phyloP scores from a whole-genome alignment of 805 yeast genomes.

The Candida tallmaniae region DNA sequence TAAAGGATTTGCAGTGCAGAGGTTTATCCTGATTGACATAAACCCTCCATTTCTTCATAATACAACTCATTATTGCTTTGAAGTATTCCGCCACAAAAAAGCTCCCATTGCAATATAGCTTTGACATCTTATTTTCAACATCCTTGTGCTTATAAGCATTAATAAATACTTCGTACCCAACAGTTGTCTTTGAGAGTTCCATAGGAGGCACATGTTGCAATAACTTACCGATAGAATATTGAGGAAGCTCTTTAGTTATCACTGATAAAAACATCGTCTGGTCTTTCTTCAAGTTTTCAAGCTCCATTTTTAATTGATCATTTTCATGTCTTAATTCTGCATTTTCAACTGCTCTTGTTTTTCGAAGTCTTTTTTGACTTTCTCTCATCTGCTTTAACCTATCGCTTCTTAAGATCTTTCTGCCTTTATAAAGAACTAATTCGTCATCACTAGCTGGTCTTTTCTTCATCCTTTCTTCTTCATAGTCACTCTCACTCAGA shows the following conservation, averaged over 20 bases:
- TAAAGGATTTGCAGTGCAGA: slow-evolving; percentile 5
- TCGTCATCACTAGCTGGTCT: slow-evolving; percentile 3
- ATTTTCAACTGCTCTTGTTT: slow-evolving; percentile 2
- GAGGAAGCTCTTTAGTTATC: slow-evolving; percentile 2
- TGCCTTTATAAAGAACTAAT: slow-evolving; percentile 6
- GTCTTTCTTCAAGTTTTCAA: slow-evolving; percentile 1
- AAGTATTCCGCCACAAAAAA: slow-evolving; percentile 1
- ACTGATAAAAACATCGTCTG: slow-evolving; percentile 1
- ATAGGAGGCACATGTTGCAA: slow-evolving; percentile 5
- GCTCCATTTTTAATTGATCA: slow-evolving; percentile 2
- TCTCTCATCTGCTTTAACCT: slow-evolving; percentile 8
- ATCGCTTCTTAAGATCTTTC: slow-evolving; percentile 6
- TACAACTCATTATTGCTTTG: background rate
- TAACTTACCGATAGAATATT: slow-evolving; percentile 3
- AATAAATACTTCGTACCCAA: slow-evolving; percentile 1
- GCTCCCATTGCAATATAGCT: background rate
- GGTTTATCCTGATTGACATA: background rate
- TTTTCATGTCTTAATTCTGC: slow-evolving; percentile 1
- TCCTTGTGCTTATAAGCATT: slow-evolving; percentile 2
- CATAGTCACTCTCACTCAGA: too few relatives aligned
- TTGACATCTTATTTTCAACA: background rate
- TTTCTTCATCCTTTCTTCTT: background rate
- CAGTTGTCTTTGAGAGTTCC: background rate
- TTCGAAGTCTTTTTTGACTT: slow-evolving; percentile 6
- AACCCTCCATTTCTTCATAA: slow-evolving; percentile 1